phyloP scores from a whole-genome alignment of 1,284 basidiomycete genomes.

The Ustilago sp. region DNA sequence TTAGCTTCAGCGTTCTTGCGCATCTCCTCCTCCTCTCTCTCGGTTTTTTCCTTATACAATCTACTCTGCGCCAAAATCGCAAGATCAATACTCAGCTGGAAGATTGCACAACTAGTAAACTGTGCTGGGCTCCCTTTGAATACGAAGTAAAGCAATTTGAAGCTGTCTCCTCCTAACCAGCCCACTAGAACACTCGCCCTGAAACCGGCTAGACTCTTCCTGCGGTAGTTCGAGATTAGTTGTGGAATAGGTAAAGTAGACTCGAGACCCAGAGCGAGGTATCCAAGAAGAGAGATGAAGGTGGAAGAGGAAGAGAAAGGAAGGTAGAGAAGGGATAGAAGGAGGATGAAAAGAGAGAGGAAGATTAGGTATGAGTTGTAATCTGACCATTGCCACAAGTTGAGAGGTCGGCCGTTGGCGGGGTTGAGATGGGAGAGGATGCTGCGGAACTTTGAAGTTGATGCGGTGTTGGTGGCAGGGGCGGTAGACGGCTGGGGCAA shows the following conservation, averaged over 20 bases:
- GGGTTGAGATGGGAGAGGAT: slow-evolving; percentile 2
- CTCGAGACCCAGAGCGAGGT: slow-evolving; percentile 76
- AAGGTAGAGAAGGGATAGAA: slow-evolving; percentile 71
- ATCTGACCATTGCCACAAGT: slow-evolving; percentile 86
- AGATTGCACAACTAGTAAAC: slow-evolving; percentile 53
- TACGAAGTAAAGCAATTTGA: slow-evolving; percentile 67
- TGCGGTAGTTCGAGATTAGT: slow-evolving; percentile 74
- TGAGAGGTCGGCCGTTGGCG: slow-evolving; percentile 73
- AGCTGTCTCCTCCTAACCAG: slow-evolving; percentile 69
- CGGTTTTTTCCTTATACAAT: slow-evolving; percentile 65
- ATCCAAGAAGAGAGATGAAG: slow-evolving; percentile 80
- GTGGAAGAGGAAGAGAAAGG: slow-evolving; percentile 78
- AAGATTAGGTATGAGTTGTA: slow-evolving; percentile 82
- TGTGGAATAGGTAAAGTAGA: slow-evolving; percentile 66
- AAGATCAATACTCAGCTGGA: slow-evolving; percentile 68
- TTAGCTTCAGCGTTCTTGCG: slow-evolving; percentile 3
- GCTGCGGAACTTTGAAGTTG: neutral
- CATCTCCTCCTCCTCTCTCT: slow-evolving; percentile 50
- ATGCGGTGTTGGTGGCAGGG: neutral
- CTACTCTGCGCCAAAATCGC: slow-evolving; percentile 65
- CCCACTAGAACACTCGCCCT: slow-evolving; percentile 79
- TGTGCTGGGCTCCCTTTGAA: slow-evolving; percentile 42
- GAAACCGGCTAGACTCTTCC: slow-evolving; percentile 84
- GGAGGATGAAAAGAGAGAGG: slow-evolving; percentile 77
- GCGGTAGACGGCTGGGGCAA: slow-evolving; percentile 2